These are phyloP conservation scores for Solanum megistacrolobum DNA, from an alignment of 257 asterid genomes.

Conservation along the genomic window DNA sequence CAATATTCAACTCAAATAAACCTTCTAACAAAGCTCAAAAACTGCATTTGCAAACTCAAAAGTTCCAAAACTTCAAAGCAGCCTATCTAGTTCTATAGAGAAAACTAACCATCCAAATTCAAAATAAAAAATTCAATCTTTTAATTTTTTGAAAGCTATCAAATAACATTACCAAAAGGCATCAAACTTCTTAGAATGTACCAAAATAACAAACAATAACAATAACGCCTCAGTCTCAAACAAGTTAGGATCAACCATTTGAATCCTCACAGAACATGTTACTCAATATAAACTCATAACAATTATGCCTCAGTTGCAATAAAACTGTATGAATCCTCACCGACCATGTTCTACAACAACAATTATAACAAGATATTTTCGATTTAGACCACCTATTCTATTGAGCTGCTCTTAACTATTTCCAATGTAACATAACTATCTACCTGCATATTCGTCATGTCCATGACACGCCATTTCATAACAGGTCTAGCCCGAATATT, in stretches of 20 bases:
- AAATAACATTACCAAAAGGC: background rate
- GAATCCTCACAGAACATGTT: background rate
- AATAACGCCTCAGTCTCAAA: background rate
- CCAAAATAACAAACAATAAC: background rate
- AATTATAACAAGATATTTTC: background rate
- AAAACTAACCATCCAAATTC: background rate
- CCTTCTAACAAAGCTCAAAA: background rate
- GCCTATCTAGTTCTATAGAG: background rate
- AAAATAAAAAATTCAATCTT: background rate
- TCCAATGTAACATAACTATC: background rate
- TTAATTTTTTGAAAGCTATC: background rate
- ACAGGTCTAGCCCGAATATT: slow-evolving; percentile 64
- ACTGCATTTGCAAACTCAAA: background rate
- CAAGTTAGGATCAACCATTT: background rate
- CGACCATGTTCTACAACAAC: background rate
- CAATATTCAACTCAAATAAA: background rate
- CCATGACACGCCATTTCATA: slow-evolving; percentile 98
- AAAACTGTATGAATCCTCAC: background rate
- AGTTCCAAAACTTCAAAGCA: background rate
- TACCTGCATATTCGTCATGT: slow-evolving; percentile 84
- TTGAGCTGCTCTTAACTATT: background rate
- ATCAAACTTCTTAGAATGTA: background rate
- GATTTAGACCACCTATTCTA: background rate
- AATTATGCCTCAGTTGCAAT: background rate
- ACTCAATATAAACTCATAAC: background rate